These are phyloP conservation scores for Alloteropsis angusta DNA, from an alignment of 202 grass and related monocot genomes.

Conservation along the genomic window DNA sequence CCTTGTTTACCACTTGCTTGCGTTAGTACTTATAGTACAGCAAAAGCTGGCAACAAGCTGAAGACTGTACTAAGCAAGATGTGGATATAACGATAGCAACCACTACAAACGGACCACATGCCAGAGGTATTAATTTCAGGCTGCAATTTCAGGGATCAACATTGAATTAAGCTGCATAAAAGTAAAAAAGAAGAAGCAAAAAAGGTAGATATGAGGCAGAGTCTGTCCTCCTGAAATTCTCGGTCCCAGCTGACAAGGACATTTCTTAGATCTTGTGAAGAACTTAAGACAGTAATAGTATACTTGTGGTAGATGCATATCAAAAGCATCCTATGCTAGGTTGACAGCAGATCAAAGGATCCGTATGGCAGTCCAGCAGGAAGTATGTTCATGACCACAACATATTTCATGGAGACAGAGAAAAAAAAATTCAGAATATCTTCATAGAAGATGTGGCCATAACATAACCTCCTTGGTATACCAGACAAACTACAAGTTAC, in stretches of 20 bases:
- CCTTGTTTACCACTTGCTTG: constrained; percentile 45
- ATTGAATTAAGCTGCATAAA: constrained; percentile 11
- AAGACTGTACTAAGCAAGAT: constrained; percentile 34
- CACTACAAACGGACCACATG: constrained; percentile 30
- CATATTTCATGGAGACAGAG: background rate
- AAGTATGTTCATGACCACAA: constrained; percentile 5
- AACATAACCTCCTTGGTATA: background rate
- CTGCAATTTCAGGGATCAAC: constrained; percentile 27
- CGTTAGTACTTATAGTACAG: constrained; percentile 24
- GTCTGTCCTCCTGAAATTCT: constrained; percentile 2
- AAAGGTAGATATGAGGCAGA: constrained; percentile 1
- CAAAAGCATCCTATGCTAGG: constrained; percentile 44
- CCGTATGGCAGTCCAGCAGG: background rate
- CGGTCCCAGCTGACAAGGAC: constrained; percentile 7
- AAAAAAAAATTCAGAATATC: background rate
- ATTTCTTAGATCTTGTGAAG: constrained; percentile 15
- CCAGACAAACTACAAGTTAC: constrained; percentile 3
- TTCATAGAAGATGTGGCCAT: background rate
- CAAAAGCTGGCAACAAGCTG: constrained; percentile 41
- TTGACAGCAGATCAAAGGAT: constrained; percentile 3
- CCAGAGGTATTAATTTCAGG: constrained; percentile 28
- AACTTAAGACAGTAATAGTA: constrained; percentile 8
- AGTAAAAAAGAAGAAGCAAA: constrained; percentile 10
- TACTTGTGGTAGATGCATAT: background rate
- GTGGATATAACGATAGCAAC: constrained; percentile 45